Evolutionary conservation across 495 filamentous ascomycete species (phyloP).

Genomic region (Penicillium riverlandense): DNA sequence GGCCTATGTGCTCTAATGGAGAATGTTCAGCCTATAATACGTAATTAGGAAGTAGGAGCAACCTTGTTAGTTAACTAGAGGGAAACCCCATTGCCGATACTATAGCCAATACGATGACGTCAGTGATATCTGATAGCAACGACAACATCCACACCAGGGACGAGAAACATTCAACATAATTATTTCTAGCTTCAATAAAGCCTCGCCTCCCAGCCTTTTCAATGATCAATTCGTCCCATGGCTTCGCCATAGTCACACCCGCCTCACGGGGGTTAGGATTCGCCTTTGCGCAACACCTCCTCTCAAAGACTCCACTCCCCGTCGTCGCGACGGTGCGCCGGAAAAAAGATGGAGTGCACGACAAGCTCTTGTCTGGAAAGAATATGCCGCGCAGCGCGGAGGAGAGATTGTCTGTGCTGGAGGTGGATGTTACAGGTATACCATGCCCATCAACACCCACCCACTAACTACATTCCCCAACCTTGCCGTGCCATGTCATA

Average conservation of each 20-base stretch:
- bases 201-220: not conserved
- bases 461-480: too few species aligned
- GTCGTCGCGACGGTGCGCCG: constrained; percentile 66
- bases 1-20: too few species aligned
- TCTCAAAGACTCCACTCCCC: constrained; percentile 57
- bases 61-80: too few species aligned
- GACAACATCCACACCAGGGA: too few species aligned
- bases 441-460: not conserved
- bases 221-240: constrained; percentile 9
- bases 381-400: constrained; percentile 22
- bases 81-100: too few species aligned
- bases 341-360: constrained; percentile 43
- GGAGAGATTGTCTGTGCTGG: constrained; percentile 45
- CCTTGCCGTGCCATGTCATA: too few species aligned
- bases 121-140: too few species aligned
- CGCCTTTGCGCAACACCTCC: constrained; percentile 59
- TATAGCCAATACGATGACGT: too few species aligned
- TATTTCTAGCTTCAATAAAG: not conserved
- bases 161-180: not conserved
- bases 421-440: constrained; percentile 54
- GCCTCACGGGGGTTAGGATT: constrained; percentile 71
- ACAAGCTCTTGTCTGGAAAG: constrained; percentile 45
- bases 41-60: too few species aligned
- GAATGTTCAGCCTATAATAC: too few species aligned
- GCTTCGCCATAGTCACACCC: constrained; percentile 41